Percentiles rank a stretch among this genome's conserved stretches.
phyloP scores from a whole-genome alignment of 306 rosid genomes.

The Malus asiatica region DNA sequence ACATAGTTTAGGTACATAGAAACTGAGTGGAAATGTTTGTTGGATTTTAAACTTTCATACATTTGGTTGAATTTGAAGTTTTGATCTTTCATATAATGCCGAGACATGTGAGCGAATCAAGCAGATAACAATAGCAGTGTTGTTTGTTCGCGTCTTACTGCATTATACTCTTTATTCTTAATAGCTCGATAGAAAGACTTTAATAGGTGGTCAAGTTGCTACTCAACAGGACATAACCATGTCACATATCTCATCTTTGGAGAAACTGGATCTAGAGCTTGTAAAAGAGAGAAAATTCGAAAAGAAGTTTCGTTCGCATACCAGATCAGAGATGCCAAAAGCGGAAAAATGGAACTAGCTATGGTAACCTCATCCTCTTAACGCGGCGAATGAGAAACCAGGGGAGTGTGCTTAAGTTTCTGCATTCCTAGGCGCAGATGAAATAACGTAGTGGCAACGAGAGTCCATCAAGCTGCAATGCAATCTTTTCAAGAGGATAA shows the following conservation, averaged over 20 bases:
- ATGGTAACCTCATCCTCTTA: slow-evolving; percentile 18
- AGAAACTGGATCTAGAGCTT: slow-evolving; percentile 60
- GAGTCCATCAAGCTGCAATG: no score
- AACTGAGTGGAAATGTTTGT: background rate
- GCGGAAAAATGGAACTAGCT: slow-evolving; percentile 33
- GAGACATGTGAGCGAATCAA: slow-evolving; percentile 71
- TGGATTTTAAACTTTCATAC: background rate
- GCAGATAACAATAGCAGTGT: slow-evolving; percentile 65
- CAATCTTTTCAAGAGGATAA: no score
- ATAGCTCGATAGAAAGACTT: slow-evolving; percentile 41
- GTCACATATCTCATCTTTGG: slow-evolving; percentile 30
- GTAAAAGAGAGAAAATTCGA: slow-evolving; percentile 44
- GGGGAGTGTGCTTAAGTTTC: slow-evolving; percentile 1
- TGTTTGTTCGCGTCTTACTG: slow-evolving; percentile 15
- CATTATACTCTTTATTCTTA: slow-evolving; percentile 10
- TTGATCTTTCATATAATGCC: slow-evolving; percentile 22
- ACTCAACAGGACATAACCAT: slow-evolving; percentile 22
- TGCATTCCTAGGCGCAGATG: slow-evolving; percentile 14
- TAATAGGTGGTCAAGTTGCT: slow-evolving; percentile 33
- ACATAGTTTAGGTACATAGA: slow-evolving; percentile 58
- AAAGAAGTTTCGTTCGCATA: slow-evolving; percentile 50
- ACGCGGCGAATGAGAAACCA: slow-evolving; percentile 1
- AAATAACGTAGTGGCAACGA: background rate
- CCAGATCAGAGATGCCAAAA: slow-evolving; percentile 54
- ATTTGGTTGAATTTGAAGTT: slow-evolving; percentile 14